Evolutionary conservation across 2,329 filamentous ascomycete species (phyloP).

Genomic region (Aspergillus clavatus): DNA sequence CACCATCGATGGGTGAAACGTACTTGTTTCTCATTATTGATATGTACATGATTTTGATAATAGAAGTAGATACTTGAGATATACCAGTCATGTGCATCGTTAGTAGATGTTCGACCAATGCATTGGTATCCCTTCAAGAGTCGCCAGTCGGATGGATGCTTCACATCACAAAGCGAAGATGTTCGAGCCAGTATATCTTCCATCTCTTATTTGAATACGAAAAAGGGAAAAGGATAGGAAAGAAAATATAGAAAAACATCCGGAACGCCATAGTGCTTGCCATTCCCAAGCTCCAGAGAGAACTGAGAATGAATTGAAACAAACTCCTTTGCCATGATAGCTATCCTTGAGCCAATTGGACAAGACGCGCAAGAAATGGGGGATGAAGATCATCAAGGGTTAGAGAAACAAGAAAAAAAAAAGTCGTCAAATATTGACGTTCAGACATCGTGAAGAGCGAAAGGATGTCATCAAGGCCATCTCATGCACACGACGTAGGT

Average conservation of each 20-base stretch:
- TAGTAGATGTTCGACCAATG: neutral
- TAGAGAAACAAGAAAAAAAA: slow-evolving; percentile 1
- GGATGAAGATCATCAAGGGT: slow-evolving; percentile 9
- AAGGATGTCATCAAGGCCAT: slow-evolving; percentile 13
- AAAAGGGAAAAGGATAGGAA: slow-evolving; percentile 9
- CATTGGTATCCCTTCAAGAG: neutral
- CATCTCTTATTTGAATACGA: neutral
- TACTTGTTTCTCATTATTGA: neutral
- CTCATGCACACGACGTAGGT: slow-evolving; percentile 18
- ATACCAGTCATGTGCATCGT: slow-evolving; percentile 1
- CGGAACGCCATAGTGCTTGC: slow-evolving; percentile 21
- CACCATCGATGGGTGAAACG: neutral
- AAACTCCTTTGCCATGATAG: slow-evolving; percentile 20
- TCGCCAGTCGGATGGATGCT: too few species aligned
- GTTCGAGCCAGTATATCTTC: neutral
- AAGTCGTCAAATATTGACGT: neutral
- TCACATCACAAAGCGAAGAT: neutral
- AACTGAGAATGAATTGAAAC: slow-evolving; percentile 8
- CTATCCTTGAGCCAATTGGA: slow-evolving; percentile 8
- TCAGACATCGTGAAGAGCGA: neutral
- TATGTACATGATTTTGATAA: slow-evolving; percentile 7
- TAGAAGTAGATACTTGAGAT: slow-evolving; percentile 4
- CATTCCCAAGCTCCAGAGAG: slow-evolving; percentile 16
- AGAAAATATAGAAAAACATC: slow-evolving; percentile 14
- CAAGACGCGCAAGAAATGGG: slow-evolving; percentile 10